phyloP scores from a whole-genome alignment of 2,329 filamentous ascomycete species.

The Colletotrichum sp. region DNA sequence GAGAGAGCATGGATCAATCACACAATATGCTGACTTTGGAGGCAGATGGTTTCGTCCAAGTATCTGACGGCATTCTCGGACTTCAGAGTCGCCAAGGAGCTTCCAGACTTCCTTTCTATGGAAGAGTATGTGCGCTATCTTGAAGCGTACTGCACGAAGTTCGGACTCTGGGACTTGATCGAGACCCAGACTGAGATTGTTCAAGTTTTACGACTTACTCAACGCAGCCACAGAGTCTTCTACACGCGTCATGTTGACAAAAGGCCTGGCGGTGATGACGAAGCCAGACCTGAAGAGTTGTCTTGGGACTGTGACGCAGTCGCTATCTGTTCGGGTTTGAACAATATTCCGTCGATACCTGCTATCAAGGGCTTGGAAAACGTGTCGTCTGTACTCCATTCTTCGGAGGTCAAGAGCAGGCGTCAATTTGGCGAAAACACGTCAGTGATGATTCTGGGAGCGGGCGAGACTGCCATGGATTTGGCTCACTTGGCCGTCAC shows the following conservation, averaged over 20 bases:
- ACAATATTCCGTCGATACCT: conserved; percentile 45
- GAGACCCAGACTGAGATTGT: conserved; percentile 36
- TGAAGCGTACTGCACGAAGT: conserved; percentile 41
- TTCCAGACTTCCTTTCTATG: conserved; percentile 49
- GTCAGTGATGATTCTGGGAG: conserved; percentile 47
- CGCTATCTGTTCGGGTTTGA: conserved; percentile 49
- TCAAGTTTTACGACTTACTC: conserved; percentile 24
- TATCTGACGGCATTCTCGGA: conserved; percentile 57
- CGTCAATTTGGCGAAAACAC: conserved; percentile 43
- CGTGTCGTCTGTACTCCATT: conserved; percentile 44
- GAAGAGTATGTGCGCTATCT: conserved; percentile 48
- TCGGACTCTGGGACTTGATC: conserved; percentile 42
- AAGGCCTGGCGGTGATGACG: not conserved
- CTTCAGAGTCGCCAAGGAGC: conserved; percentile 44
- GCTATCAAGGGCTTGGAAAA: conserved; percentile 41
- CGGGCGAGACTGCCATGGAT: conserved; percentile 52
- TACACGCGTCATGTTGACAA: conserved; percentile 8
- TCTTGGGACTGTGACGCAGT: conserved; percentile 48
- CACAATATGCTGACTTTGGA: not conserved
- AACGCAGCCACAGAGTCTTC: not conserved
- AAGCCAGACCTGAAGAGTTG: not conserved
- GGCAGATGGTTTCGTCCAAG: conserved; percentile 52
- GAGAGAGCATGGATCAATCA: not conserved
- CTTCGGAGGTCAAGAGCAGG: conserved; percentile 46
- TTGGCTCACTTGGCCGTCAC: conserved; percentile 49